Percentiles rank a stretch among this genome's conserved stretches.
These are phyloP conservation scores for Apophysomyces trapeziformis DNA, from an alignment of 371 early-diverging fungal species.

Conservation along the genomic window DNA sequence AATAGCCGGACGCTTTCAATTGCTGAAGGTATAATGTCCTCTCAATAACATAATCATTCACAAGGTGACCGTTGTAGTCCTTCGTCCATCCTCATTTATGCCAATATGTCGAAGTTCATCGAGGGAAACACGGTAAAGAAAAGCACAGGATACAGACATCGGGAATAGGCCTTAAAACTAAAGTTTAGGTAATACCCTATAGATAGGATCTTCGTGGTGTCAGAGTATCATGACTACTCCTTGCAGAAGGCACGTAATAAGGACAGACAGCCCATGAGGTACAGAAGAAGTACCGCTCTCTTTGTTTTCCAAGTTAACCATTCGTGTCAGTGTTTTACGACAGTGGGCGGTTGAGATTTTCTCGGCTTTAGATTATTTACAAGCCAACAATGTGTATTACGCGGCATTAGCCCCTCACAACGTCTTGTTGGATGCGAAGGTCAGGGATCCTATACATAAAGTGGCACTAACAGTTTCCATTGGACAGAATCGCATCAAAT, in stretches of 20 bases:
- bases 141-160: not conserved
- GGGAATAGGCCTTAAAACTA: not conserved
- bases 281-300: not conserved
- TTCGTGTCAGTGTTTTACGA: slow-evolving; percentile 31
- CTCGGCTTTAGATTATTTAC: slow-evolving; percentile 56
- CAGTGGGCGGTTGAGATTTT: slow-evolving; percentile 63
- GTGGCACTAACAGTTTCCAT: not conserved
- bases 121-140: slow-evolving; percentile 63
- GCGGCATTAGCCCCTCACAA: slow-evolving; percentile 56
- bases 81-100: slow-evolving; percentile 61
- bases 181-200: not conserved
- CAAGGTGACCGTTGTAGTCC: slow-evolving; percentile 30
- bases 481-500: slow-evolving; percentile 50
- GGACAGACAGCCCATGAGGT: slow-evolving; percentile 15
- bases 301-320: not conserved
- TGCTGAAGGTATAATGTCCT: slow-evolving; percentile 45
- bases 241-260: slow-evolving; percentile 34
- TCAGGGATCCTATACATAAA: slow-evolving; percentile 1
- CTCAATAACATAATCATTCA: no score
- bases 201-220: slow-evolving; percentile 66
- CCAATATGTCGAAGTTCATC: slow-evolving; percentile 63
- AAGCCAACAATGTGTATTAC: slow-evolving; percentile 53
- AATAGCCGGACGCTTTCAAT: slow-evolving; percentile 64
- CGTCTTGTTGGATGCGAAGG: slow-evolving; percentile 56
- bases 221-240: slow-evolving; percentile 56